phyloP scores from a whole-genome alignment of 108 stramenopile genomes.

The Conticribra weissflogii region DNA sequence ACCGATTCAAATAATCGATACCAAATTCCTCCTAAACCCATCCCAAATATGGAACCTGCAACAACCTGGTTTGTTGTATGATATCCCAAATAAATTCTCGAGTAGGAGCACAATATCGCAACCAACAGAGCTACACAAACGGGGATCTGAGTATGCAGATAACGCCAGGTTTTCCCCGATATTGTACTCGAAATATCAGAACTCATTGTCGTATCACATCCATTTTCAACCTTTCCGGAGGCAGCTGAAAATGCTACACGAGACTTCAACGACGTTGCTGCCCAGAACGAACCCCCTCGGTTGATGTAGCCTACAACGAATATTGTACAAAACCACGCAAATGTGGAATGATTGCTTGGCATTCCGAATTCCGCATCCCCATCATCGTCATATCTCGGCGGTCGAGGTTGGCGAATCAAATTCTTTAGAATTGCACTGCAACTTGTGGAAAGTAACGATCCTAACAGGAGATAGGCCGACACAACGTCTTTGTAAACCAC shows the following conservation, averaged over 20 bases:
- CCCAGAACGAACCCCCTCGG: conserved; percentile 19
- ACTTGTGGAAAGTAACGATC: conserved; percentile 3
- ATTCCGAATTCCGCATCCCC: conserved; percentile 37
- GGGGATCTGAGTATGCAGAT: conserved; percentile 17
- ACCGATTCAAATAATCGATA: conserved; percentile 26
- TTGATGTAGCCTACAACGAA: conserved; percentile 34
- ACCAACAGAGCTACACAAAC: conserved; percentile 11
- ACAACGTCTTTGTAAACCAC: conserved; percentile 39
- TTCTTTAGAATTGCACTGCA: conserved; percentile 17
- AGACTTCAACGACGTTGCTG: background rate
- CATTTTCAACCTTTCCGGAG: background rate
- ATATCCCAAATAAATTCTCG: conserved; percentile 48
- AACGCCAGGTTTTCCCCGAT: conserved; percentile 8
- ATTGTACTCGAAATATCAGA: background rate
- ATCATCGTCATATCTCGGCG: conserved; percentile 20
- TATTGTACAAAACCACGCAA: conserved; percentile 43
- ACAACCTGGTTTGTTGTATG: conserved; percentile 42
- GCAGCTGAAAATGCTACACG: background rate
- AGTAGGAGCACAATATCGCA: conserved; percentile 40
- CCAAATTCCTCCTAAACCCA: conserved; percentile 27
- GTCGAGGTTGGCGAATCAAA: conserved; percentile 24
- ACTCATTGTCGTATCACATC: background rate
- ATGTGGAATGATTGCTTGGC: conserved; percentile 58
- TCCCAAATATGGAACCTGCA: conserved; percentile 38
- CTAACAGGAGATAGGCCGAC: conserved; percentile 30